A percentile compares a stretch with the other conserved stretches of the same genome.
Conservation (phyloP, 2,329 filamentous ascomycete genomes). For the Helminthosporium solani region DNA sequence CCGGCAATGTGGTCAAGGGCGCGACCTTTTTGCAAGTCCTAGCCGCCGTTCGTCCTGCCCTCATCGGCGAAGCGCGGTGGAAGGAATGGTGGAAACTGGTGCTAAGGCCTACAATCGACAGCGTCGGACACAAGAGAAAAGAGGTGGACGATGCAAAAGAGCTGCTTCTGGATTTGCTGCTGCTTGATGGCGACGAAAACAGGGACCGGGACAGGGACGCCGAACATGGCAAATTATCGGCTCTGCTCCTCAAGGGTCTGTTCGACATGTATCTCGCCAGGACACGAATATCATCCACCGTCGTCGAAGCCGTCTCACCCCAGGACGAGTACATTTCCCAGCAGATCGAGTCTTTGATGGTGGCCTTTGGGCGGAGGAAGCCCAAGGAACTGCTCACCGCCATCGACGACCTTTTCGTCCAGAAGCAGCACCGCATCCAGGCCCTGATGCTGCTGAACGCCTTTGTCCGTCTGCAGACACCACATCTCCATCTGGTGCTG, state of each 20-base stretch:
- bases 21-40: constrained; percentile 70
- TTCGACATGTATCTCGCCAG: constrained; percentile 47
- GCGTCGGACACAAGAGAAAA: constrained; percentile 61
- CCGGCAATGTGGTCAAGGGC: constrained; percentile 56
- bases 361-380: constrained; percentile 63
- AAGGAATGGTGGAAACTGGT: constrained; percentile 72
- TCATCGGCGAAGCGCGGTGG: constrained; percentile 63
- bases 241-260: constrained; percentile 57
- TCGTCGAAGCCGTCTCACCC: constrained; percentile 42
- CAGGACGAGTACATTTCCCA: constrained; percentile 51
- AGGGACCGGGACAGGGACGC: constrained; percentile 54
- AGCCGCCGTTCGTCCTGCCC: constrained; percentile 61
- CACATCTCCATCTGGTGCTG: constrained; percentile 72
- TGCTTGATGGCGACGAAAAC: constrained; percentile 61
- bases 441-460: constrained; percentile 68
- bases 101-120: constrained; percentile 57
- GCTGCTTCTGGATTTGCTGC: constrained; percentile 64
- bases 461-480: constrained; percentile 74
- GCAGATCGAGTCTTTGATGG: constrained; percentile 55
- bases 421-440: constrained; percentile 63
- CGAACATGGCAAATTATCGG: constrained; percentile 47
- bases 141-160: constrained; percentile 65
- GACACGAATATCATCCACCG: constrained; percentile 41
- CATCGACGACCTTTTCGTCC: constrained; percentile 66
- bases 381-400: constrained; percentile 69